Conservation (phyloP, 305 asterid species). For the Plantago lanceolata region DNA sequence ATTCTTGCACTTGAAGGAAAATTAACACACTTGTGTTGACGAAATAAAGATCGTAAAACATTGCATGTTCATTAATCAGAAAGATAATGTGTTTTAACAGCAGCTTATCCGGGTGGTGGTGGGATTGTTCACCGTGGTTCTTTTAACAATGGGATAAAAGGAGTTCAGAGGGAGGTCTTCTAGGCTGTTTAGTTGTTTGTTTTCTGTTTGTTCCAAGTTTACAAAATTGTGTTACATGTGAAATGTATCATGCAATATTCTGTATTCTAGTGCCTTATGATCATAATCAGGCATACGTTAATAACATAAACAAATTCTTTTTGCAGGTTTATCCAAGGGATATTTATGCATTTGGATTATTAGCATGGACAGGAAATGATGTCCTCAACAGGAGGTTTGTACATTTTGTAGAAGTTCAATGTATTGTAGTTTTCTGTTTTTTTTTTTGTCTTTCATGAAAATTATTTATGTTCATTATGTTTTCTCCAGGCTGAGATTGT, state of each 20-base stretch:
- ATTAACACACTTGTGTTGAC: slow-evolving; percentile 8
- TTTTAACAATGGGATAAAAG: too few species aligned
- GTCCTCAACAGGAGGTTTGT: slow-evolving; percentile 80
- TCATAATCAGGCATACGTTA: background rate
- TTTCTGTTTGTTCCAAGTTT: too few species aligned
- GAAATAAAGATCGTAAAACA: background rate
- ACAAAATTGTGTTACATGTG: background rate
- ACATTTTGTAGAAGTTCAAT: slow-evolving; percentile 5
- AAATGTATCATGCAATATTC: background rate
- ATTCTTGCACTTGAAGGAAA: slow-evolving; percentile 12
- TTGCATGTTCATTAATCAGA: background rate
- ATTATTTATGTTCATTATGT: background rate
- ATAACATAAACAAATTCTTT: background rate
- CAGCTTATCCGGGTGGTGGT: too few species aligned
- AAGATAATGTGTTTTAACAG: background rate
- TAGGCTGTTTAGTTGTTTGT: too few species aligned
- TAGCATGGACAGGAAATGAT: slow-evolving; percentile 97
- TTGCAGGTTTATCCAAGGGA: slow-evolving; percentile 87
- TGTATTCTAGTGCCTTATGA: background rate
- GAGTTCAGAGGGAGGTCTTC: too few species aligned
- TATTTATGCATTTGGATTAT: slow-evolving; percentile 85
- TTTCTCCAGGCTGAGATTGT: slow-evolving; percentile 59
- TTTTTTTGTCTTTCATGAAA: background rate
- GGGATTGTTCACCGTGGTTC: too few species aligned
- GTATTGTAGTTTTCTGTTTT: background rate